A percentile compares a stretch with the other conserved stretches of the same genome.
Conservation (phyloP, 805 yeast species). For the Sugiyamaella americana region DNA sequence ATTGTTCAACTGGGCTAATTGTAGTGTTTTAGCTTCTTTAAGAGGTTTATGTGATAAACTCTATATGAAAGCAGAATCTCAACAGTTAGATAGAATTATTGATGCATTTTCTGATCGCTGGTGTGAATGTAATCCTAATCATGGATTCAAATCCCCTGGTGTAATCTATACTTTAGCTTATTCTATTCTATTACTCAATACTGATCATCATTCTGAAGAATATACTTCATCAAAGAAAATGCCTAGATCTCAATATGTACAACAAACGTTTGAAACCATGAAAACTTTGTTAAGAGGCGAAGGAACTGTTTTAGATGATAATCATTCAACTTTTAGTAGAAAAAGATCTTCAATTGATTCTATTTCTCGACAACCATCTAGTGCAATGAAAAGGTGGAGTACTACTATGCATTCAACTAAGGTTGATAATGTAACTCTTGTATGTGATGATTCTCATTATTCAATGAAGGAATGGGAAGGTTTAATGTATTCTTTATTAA, state of each 20-base stretch:
- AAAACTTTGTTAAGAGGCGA: constrained; percentile 14
- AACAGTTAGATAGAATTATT: constrained; percentile 67
- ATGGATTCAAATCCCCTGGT: constrained; percentile 45
- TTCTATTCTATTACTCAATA: constrained; percentile 64
- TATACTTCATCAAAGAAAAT: constrained; percentile 27
- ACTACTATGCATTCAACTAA: constrained; percentile 6
- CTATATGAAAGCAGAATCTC: constrained; percentile 79
- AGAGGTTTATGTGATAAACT: constrained; percentile 56
- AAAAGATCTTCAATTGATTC: constrained; percentile 10
- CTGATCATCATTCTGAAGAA: constrained; percentile 61
- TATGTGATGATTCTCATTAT: constrained; percentile 8
- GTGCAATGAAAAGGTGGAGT: constrained; percentile 16
- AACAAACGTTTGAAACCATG: constrained; percentile 21
- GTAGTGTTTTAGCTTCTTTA: constrained; percentile 49
- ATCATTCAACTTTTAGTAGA: constrained; percentile 1
- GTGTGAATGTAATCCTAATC: constrained; percentile 42
- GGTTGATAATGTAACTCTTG: constrained; percentile 12
- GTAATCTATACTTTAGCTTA: constrained; percentile 67
- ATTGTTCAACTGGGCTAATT: constrained; percentile 40
- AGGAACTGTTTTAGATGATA: constrained; percentile 1
- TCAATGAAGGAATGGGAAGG: constrained; percentile 21
- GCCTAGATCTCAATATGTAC: constrained; percentile 32
- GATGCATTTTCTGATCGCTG: constrained; percentile 64
- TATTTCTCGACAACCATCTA: constrained; percentile 5
- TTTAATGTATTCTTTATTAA: constrained; percentile 14